These are phyloP conservation scores for Jaenimonas drosophilae DNA, from an alignment of 208 protist genomes.

Conservation along the genomic window DNA sequence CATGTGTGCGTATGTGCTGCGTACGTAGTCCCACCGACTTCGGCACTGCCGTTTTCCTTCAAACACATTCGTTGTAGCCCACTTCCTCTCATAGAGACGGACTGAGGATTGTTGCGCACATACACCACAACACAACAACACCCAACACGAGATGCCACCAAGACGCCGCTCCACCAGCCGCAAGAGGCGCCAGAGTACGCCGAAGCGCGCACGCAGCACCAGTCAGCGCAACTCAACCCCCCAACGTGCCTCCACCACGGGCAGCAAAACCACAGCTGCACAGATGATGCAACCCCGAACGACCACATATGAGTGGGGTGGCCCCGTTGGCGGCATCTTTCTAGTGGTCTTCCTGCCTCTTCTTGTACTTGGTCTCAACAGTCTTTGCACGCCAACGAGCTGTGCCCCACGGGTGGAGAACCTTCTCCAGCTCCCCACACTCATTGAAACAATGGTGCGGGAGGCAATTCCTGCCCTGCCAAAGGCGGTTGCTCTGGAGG, in stretches of 20 bases:
- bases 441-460: conserved; percentile 7
- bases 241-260: neutral
- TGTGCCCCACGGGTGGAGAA: conserved; percentile 13
- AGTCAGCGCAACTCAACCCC: no score
- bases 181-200: no score
- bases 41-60: neutral
- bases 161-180: no score
- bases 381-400: conserved; percentile 23
- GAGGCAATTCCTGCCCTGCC: conserved; percentile 27
- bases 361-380: conserved; percentile 51
- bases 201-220: no score
- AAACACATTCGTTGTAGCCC: no score
- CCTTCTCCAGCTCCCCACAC: conserved; percentile 10
- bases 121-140: no score
- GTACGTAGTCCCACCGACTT: conserved; percentile 1
- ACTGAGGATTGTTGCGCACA: no score
- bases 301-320: conserved; percentile 66
- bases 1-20: conserved; percentile 4
- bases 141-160: no score
- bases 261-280: conserved; percentile 8
- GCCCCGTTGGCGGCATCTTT: conserved; percentile 35
- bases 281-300: conserved; percentile 46
- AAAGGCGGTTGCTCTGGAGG: conserved; percentile 37
- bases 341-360: conserved; percentile 50
- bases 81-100: no score